Conservation (phyloP, 345 rosid genomes). For the Brassica carinata region DNA sequence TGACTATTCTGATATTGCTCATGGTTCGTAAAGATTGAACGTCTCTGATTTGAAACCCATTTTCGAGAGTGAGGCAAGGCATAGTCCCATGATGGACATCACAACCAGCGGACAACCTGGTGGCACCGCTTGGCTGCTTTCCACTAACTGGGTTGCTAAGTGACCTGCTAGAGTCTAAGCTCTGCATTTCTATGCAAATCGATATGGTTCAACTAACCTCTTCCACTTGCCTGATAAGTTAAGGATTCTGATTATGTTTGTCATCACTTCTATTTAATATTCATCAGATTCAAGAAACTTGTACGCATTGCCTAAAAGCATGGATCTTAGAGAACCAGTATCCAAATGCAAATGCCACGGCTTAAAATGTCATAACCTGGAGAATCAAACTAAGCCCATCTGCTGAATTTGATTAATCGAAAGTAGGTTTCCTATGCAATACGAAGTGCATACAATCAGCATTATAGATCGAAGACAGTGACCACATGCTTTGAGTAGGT, state of each 20-base stretch:
- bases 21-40: slow-evolving; percentile 40
- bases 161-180: slow-evolving; percentile 77
- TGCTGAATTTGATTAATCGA: no score
- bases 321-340: slow-evolving; percentile 12
- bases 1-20: not conserved
- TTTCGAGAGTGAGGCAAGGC: no score
- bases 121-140: slow-evolving; percentile 11
- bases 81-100: not conserved
- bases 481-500: no score
- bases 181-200: slow-evolving; percentile 86
- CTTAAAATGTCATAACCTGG: no score
- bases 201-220: slow-evolving; percentile 78
- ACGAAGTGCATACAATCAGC: no score
- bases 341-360: no score
- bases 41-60: slow-evolving; percentile 58
- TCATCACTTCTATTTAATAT: no score
- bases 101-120: slow-evolving; percentile 80
- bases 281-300: no score
- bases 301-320: slow-evolving; percentile 46
- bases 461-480: no score
- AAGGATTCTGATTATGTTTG: not conserved
- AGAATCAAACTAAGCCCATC: no score
- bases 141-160: slow-evolving; percentile 60
- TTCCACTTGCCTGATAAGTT: slow-evolving; percentile 62
- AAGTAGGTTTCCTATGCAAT: no score